Evolutionary conservation across 441 rosid genomes (phyloP), one percentile per base, ranked within the genome.

Genomic region (Erysimum cheiri): DNA sequence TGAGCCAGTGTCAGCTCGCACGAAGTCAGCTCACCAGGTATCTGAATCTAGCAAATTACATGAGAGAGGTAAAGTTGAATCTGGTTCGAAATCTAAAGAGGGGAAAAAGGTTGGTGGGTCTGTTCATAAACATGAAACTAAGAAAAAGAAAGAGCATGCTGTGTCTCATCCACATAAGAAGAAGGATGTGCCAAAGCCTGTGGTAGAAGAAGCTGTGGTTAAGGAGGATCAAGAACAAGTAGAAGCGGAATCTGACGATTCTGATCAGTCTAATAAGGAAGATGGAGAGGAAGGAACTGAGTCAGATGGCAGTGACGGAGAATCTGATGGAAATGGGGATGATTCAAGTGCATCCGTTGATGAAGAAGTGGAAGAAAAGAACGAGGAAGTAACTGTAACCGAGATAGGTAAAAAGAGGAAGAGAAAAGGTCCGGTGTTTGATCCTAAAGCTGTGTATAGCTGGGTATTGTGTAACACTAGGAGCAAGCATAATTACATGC

Each of bases 401-500:
- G 79, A 72, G 71, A 14, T 36, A n/a, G 62, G 60, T 58, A 82
- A 87, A 76, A 90, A 78, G 85, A 82, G 76, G 67, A 88, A 90
- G 86, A 61, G 78, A 52, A 94, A 85, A 80, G 98, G 99, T 80
- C 96, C 93, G 0, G 83, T 92, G 13, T 94, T 94, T 70, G 91
- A 94, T 84, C 89, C 97, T 0, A 92, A 90, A 64, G 88, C 87
- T 26, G 91, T 69, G 78, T 92, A 87, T 71, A 84, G 71, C 79
- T 95, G 99, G 99, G 92, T 83, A 73, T 59, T 87, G 67, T 95
- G 99, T 65, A 84, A 77, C 82, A 84, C 90, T 61, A 90, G 88
- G 83, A 92, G 97, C 86, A 95, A 92, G 82, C 88, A 90, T 67
- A 92, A 92, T 80, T 95, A 90, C 79, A 92, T 95, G 81, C 99